Base-by-base conservation (phyloP, 2,329 filamentous ascomycete species). In the Phyllosticta citriasiana region DNA sequence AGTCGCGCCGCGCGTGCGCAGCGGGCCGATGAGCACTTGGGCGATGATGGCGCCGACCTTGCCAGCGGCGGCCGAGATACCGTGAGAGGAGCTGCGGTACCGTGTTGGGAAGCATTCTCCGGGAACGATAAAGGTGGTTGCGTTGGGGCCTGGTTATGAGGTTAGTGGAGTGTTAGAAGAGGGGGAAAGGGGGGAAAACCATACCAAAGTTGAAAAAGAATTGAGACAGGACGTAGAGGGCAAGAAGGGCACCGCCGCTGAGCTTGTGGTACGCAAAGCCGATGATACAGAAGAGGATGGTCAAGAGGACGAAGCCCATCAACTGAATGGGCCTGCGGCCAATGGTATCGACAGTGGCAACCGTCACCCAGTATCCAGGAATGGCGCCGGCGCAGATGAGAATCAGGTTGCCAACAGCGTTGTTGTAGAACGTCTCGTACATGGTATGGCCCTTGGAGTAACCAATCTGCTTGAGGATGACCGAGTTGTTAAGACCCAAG, bases 281-380 rank as follows among this genome's bases (percentile, higher is more conserved):
- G 61, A 79, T 76, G 65, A 79, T 73, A 67, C 74, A 76, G 74
- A 80, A 79, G 64, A 80, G 70, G 63, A 77, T 71, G 61, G 78
- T 80, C 2, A 80, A 71, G 61, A 79, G 72, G 63, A 69, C 67
- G 68, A 80, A 80, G 40, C 78, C 78, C 63, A 78, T 80, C 60
- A 88, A 74, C 75, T 89, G 89, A 62, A 93, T 90, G 1, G 88
- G 83, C 78, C 90, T 91, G 68, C 89, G 87, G 59, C 88, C 89
- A 14, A 91, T 68, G 1, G 81, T 88, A 73, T 93, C 88, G 61
- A 91, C 84, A 1, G 83, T 84, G 12, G 84, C 84, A 5, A 91
- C 88, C 0, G 88, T 89, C 16, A 90, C 82, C 88, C 88, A 92
- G 78, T 92, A 92, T 14, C 89, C 89, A 0, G 89, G 89, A 14